Evolutionary conservation across 148 eudicot genomes (phyloP).

Genomic region (Rhododendron williamsianum): DNA sequence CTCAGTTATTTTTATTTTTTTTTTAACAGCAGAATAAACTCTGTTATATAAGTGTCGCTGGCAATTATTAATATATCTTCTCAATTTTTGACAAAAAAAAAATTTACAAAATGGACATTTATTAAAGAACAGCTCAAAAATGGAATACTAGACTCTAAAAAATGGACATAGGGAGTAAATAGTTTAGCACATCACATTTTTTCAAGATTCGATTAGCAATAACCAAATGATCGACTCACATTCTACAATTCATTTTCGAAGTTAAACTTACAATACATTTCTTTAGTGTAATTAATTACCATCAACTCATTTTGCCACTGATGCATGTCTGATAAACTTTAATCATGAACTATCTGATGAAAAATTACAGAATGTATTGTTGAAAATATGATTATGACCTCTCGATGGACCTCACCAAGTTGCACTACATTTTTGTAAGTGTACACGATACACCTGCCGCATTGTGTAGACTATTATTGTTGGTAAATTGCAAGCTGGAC

Average conservation of each 20-base stretch:
- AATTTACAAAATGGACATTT: no score
- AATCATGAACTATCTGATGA: not conserved
- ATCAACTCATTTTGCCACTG: not conserved
- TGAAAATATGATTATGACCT: not conserved
- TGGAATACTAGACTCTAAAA: no score
- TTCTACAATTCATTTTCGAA: not conserved
- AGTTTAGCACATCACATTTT: not conserved
- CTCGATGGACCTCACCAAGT: not conserved
- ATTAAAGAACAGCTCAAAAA: no score
- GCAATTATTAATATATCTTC: no score
- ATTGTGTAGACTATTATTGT: no score
- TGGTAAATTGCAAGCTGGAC: no score
- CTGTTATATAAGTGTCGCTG: no score
- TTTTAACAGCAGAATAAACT: no score
- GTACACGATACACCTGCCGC: not conserved
- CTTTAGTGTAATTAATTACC: not conserved
- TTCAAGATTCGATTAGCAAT: not conserved
- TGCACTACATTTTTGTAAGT: not conserved
- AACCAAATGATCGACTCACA: not conserved
- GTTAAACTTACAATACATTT: not conserved
- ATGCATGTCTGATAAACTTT: no score
- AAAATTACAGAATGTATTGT: not conserved
- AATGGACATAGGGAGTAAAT: no score
- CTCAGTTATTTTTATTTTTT: no score
- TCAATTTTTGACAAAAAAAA: no score